Evolutionary conservation across 2,329 filamentous ascomycete species (phyloP).

Genomic region (Tricladium varicosporioides): DNA sequence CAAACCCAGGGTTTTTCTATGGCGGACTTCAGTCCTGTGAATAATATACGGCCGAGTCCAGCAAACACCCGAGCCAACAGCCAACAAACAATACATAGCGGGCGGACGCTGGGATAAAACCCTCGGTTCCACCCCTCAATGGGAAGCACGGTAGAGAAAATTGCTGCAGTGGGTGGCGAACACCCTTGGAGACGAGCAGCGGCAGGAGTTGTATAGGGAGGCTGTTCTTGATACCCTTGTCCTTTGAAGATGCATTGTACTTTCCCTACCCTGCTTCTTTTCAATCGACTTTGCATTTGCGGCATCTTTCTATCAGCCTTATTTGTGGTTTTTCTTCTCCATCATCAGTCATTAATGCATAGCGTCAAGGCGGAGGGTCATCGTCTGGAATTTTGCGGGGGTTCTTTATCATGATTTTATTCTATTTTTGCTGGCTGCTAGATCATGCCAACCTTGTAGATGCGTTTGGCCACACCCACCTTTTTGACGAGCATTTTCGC

Average conservation of each 20-base stretch:
- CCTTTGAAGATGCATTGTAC: constrained; percentile 19
- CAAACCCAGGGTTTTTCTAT: constrained; percentile 24
- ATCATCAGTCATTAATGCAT: constrained; percentile 22
- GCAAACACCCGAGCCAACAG: constrained; percentile 31
- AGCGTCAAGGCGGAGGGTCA: constrained; percentile 23
- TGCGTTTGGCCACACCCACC: neutral
- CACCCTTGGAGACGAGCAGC: neutral
- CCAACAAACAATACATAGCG: constrained; percentile 35
- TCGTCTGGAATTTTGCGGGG: constrained; percentile 8
- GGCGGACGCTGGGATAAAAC: constrained; percentile 33
- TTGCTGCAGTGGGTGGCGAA: neutral
- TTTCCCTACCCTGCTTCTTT: constrained; percentile 14
- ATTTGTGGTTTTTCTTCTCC: constrained; percentile 6
- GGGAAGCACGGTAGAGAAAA: neutral
- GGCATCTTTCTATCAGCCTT: constrained; percentile 17
- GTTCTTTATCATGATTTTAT: constrained; percentile 9
- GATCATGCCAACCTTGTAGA: constrained; percentile 8
- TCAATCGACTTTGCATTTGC: constrained; percentile 22
- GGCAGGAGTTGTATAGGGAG: constrained; percentile 16
- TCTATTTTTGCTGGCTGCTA: constrained; percentile 7
- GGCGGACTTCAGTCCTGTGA: constrained; percentile 30
- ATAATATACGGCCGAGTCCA: constrained; percentile 29
- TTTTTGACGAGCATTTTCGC: constrained; percentile 6
- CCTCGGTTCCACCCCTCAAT: constrained; percentile 1
- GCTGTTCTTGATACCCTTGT: constrained; percentile 28